Base-by-base conservation (phyloP, 345 rosid genomes). In the Trapa bicornis region DNA sequence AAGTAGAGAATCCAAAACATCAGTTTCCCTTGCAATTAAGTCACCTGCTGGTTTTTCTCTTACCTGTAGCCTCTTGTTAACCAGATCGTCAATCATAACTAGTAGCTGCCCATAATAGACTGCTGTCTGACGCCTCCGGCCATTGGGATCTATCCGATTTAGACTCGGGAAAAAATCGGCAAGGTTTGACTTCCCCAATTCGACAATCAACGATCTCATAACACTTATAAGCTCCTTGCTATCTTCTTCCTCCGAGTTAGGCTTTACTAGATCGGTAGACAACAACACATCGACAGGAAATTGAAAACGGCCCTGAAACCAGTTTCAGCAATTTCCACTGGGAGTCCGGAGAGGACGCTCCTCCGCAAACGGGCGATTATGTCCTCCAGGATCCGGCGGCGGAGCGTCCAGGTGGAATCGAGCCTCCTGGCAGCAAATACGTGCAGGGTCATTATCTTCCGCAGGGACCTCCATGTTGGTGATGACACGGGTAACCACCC, bases 1-100 rank as follows among this genome's bases (percentile, higher is more conserved):
- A 22, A 84, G 78, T 13, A 84, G 79, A 53, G 68, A 61, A 47
- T 80, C 86, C 43, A 82, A 65, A 33, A 80, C 36, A 77, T 84
- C 88, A 35, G 73, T 67, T 9, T 50, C 48, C 57, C 36, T 35
- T 8, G 16, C 4, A 16, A 22, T 22, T 22, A 2, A 70, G 10
- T 56, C 29, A 22, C 29, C 72, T 10, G 45, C 29, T 12, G 47
- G n/a, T 4, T 0, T 14, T 29, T 70, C 62, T 36, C 81, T 75
- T 6, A 3, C 35, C 9, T 52, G 57, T 61, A 76, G 2, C 43
- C 86, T 67, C 47, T 73, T 67, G 12, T 72, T 67, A 54, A 76
- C 71, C 39, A 75, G 11, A 8, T 35, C 4, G 29, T 75, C 86
- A 5, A 81, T 75, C 37, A 81, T 0, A 37, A 42, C 57, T 0